Percentiles rank a stretch among this genome's conserved stretches.
Conservation (phyloP, 768 basidiomycete genomes). For the Tylopilus subfusipes region DNA sequence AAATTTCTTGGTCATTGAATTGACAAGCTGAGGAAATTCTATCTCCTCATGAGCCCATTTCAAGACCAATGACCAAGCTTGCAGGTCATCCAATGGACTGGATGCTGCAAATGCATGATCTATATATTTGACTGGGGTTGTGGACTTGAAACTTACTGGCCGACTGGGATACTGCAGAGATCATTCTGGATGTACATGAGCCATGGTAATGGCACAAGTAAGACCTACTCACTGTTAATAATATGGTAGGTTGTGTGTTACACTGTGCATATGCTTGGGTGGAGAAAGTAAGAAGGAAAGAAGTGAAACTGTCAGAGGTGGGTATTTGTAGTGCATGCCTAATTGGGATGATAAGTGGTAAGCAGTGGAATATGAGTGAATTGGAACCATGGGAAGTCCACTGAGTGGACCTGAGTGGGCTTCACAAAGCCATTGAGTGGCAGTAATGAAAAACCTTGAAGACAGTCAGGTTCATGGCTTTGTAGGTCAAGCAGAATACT, state of each 20-base stretch:
- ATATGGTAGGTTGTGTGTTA: no score
- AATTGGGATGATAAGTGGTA: background rate
- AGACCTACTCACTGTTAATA: no score
- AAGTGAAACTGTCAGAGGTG: background rate
- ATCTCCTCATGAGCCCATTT: background rate
- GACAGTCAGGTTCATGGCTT: no score
- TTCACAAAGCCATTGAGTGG: no score
- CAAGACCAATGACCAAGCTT: background rate
- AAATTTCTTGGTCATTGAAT: background rate
- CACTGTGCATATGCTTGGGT: background rate
- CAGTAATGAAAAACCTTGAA: no score
- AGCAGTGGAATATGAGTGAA: no score
- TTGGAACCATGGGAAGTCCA: no score
- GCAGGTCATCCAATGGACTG: background rate
- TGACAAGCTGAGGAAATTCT: background rate
- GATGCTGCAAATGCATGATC: no score
- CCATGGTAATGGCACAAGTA: background rate
- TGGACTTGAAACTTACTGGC: background rate
- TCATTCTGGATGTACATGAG: background rate
- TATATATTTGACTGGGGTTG: no score
- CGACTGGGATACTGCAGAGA: background rate
- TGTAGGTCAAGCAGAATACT: no score
- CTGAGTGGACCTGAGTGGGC: no score
- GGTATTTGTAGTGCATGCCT: background rate
- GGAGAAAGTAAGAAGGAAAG: background rate